Conservation (phyloP, 2,329 filamentous ascomycete species). For the Passalora sequoiae region DNA sequence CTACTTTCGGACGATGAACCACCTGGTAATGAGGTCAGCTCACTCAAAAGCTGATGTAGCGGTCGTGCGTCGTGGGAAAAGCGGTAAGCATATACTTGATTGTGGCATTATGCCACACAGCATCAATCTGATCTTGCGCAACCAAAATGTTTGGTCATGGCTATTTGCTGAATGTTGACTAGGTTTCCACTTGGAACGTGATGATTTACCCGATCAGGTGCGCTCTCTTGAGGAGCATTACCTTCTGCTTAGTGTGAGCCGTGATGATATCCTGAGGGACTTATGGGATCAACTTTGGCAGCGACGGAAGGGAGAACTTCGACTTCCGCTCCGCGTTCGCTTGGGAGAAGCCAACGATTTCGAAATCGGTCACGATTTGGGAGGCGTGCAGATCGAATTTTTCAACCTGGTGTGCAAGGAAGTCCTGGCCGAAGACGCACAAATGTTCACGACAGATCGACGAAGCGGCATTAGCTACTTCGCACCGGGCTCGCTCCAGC, state of each 20-base stretch:
- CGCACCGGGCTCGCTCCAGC: constrained; percentile 71
- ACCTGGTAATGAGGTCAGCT: constrained; percentile 64
- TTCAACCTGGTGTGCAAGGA: constrained; percentile 80
- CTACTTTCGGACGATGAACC: constrained; percentile 85
- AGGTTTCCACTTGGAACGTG: constrained; percentile 6
- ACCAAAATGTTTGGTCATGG: no score
- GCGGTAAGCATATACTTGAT: not conserved
- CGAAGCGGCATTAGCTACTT: constrained; percentile 83
- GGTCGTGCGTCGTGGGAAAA: constrained; percentile 1
- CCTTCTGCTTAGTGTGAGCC: constrained; percentile 42
- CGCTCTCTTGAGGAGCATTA: constrained; percentile 37
- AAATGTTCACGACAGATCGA: constrained; percentile 72
- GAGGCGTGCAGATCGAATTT: constrained; percentile 94
- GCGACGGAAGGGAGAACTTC: constrained; percentile 71
- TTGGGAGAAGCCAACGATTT: constrained; percentile 69
- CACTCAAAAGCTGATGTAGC: constrained; percentile 5
- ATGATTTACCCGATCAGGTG: constrained; percentile 31
- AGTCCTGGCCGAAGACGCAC: constrained; percentile 69
- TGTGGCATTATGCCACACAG: not conserved
- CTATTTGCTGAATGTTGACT: not conserved
- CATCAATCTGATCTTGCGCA: no score
- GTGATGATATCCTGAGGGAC: constrained; percentile 39
- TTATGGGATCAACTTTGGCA: constrained; percentile 83
- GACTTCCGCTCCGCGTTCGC: constrained; percentile 81
- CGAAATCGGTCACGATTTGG: constrained; percentile 87